These are phyloP conservation scores for Fusarium buharicum DNA, from an alignment of 2,329 filamentous ascomycete species.

Conservation along the genomic window DNA sequence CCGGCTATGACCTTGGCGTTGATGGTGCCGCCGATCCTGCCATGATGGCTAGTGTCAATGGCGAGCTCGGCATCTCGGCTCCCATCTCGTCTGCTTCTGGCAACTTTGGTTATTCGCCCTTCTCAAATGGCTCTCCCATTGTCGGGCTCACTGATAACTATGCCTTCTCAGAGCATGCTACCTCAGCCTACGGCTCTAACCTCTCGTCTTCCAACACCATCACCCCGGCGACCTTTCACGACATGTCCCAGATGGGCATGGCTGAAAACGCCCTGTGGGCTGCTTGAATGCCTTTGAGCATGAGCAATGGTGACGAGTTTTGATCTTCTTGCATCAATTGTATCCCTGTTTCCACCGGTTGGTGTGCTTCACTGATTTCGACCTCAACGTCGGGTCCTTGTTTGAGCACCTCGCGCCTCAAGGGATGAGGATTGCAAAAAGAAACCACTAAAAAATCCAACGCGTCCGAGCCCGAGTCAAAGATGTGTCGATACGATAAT, in stretches of 20 bases:
- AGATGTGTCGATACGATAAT: slow-evolving; percentile 25
- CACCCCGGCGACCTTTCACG: slow-evolving; percentile 43
- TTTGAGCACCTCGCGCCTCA: slow-evolving; percentile 17
- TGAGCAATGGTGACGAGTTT: slow-evolving; percentile 14
- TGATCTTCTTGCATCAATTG: slow-evolving; percentile 25
- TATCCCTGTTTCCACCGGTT: slow-evolving; percentile 34
- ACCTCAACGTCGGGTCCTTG: slow-evolving; percentile 11
- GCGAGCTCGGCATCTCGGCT: slow-evolving; percentile 34
- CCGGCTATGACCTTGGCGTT: slow-evolving; percentile 39
- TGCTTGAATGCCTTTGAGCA: slow-evolving; percentile 17
- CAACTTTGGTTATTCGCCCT: slow-evolving; percentile 40
- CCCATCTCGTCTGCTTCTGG: slow-evolving; percentile 44
- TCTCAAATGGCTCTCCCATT: slow-evolving; percentile 40
- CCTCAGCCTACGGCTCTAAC: slow-evolving; percentile 42
- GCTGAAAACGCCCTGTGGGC: slow-evolving; percentile 37
- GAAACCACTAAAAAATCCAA: slow-evolving; percentile 23
- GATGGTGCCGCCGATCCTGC: slow-evolving; percentile 32
- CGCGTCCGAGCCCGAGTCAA: slow-evolving; percentile 24
- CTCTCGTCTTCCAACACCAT: slow-evolving; percentile 46
- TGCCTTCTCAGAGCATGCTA: slow-evolving; percentile 42
- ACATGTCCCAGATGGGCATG: slow-evolving; percentile 41
- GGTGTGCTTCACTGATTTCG: slow-evolving; percentile 10
- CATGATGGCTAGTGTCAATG: slow-evolving; percentile 34
- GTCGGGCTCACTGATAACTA: slow-evolving; percentile 39
- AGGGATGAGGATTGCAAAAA: slow-evolving; percentile 38